Evolutionary conservation across 139 green algal species (phyloP), one percentile per base, ranked within the genome.

Genomic region (Ettlia oleoabundans): DNA sequence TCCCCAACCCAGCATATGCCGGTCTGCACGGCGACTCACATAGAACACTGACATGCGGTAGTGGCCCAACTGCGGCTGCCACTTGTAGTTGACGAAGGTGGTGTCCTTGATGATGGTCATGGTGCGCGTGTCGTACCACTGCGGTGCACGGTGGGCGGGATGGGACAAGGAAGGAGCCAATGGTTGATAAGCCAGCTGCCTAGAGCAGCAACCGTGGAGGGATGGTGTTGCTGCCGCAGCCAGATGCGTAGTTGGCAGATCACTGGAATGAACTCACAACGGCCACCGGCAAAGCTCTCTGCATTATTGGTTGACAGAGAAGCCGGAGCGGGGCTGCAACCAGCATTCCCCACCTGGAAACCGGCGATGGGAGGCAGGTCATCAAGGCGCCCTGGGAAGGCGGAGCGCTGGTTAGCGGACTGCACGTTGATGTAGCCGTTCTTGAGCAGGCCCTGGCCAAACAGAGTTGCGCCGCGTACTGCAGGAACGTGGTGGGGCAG

Each of bases 81-180:
- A 91, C n/a, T 79, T 82, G 69, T 84, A 92, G 74, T 92, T 92
- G 47, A 38, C 86, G 74, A 91, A 93, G 6, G 82, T 89, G 41
- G 86, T 71, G 81, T 90, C 69, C 83, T 68, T 74, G 10, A 93
- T 79, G 22, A 93, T 81, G 1, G 90, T 93, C 81, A 82, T 84
- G 53, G 89, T 90, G 61, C 83, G 75, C 24, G 82, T 86, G 71
- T 86, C 82, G 73, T 86, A 86, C 73, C 73, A 80, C 73, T 80
- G 73, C 53, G 10, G 52, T 5, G 3, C n/a, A n/a, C n/a, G n/a
- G n/a, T n/a, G n/a, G n/a, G n/a, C n/a, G n/a, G n/a, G n/a, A n/a
- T n/a, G n/a, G n/a, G n/a, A n/a, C n/a, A n/a, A n/a, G n/a, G n/a
- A n/a, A n/a, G n/a, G n/a, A n/a, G n/a, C n/a, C n/a, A n/a, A n/a